Conservation (phyloP, 768 basidiomycete genomes). For the Sutorius australiensis region DNA sequence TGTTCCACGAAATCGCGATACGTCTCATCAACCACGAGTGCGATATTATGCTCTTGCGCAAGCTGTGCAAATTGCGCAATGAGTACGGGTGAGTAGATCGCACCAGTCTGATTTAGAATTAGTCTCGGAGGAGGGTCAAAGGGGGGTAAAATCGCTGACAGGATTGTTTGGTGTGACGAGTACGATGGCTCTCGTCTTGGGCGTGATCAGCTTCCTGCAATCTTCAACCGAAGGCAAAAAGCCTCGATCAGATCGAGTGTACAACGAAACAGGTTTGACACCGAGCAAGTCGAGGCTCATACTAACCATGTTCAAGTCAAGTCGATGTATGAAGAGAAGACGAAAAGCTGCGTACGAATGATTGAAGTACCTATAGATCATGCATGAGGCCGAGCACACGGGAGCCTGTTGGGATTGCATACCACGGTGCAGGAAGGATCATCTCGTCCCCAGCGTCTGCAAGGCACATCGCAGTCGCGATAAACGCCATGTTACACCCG, state of each 20-base stretch:
- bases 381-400: not conserved
- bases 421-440: constrained; percentile 73
- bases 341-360: constrained; percentile 40
- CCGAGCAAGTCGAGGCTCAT: constrained; percentile 68
- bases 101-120: constrained; percentile 51
- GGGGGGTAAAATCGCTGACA: constrained; percentile 30
- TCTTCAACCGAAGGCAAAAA: constrained; percentile 58
- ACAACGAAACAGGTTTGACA: constrained; percentile 54
- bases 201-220: constrained; percentile 51
- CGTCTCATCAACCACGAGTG: constrained; percentile 83
- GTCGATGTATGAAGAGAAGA: not conserved
- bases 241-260: constrained; percentile 44
- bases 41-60: constrained; percentile 49
- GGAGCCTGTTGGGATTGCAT: constrained; percentile 1
- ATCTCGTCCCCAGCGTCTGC: constrained; percentile 70
- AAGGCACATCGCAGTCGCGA: constrained; percentile 55
- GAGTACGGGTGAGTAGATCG: constrained; percentile 55
- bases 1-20: constrained; percentile 76
- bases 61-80: constrained; percentile 58
- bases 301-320: constrained; percentile 29
- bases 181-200: constrained; percentile 62
- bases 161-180: constrained; percentile 80
- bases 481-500: constrained; percentile 73
- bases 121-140: not conserved
- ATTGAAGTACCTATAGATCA: constrained; percentile 56